Base-by-base conservation (phyloP, 2,329 filamentous ascomycete genomes). In the Fusarium domesticum region DNA sequence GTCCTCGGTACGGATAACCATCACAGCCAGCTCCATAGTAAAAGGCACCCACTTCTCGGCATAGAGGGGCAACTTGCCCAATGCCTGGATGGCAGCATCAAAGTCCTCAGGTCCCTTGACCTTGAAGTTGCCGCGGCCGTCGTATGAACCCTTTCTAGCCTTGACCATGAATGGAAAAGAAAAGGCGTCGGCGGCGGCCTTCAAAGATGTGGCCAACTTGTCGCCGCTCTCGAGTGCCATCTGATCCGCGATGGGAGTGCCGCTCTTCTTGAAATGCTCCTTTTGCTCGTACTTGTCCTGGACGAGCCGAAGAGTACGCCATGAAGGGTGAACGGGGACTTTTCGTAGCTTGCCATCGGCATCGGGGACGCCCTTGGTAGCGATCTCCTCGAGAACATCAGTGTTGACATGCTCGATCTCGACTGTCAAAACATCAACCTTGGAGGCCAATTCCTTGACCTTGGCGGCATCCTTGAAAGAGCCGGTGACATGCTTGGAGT, bases 351-450 rank as follows among this genome's bases (percentile, higher is more conserved):
- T 66, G 28, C 65, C 64, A 18, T 61, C 63, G 19, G 56, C 56
- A 10, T 53, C 51, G 5, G 38, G 70, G 4, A 85, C 81, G 25
- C 84, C 81, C 41, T 75, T 72, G 14, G 80, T 79, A 5, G 80
- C 81, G 45, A 96, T 82, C 62, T 95, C 87, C 68, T 96, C 89
- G 5, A 96, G 78, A 18, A 93, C 85, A 41, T 89, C 76, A n/a
- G 89, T 93, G 66, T 96, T 83, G 46, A 96, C 86, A 69, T 96
- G 92, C 73, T 97, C 92, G 53, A 96, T 96, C 69, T 97, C 92
- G 12, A 95, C 88, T 0, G 90, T 96, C 49, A 96, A 74, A 14
- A 95, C 81, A 64, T 95, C 88, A 58, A 84, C 89, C 25, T 75
- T 70, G 31, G 78, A 70, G 2, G 92, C 90, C n/a, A 97, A 75